phyloP scores from a whole-genome alignment of 2,329 filamentous ascomycete genomes.

The Fusarium torreyae region DNA sequence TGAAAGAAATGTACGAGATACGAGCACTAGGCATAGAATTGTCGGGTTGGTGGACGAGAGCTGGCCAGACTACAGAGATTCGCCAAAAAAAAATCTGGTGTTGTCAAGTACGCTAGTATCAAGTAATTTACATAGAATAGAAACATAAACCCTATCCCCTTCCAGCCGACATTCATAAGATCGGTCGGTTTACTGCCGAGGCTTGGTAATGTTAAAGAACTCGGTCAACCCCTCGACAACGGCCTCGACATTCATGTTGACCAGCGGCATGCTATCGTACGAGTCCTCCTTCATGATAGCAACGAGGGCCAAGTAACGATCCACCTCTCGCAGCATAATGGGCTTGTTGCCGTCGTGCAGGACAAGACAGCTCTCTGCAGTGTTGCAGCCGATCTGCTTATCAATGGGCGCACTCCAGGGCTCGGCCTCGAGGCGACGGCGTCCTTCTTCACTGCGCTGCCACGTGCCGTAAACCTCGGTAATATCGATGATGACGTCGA shows the following conservation, averaged over 20 bases:
- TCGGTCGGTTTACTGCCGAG: conserved; percentile 56
- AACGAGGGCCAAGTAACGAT: conserved; percentile 83
- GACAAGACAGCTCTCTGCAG: conserved; percentile 78
- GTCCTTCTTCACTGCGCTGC: conserved; percentile 69
- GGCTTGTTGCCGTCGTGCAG: conserved; percentile 75
- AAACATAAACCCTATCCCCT: background rate
- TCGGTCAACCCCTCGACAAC: conserved; percentile 84
- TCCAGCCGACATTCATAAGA: background rate
- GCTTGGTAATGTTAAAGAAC: conserved; percentile 82
- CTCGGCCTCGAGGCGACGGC: conserved; percentile 70
- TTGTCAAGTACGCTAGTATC: conserved; percentile 42
- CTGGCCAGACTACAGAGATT: background rate
- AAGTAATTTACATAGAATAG: conserved; percentile 43
- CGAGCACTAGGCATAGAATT: background rate
- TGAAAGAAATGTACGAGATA: background rate
- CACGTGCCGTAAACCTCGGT: conserved; percentile 93
- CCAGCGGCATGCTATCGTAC: conserved; percentile 85
- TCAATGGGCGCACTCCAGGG: conserved; percentile 74
- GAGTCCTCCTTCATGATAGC: conserved; percentile 90
- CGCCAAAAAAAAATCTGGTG: conserved; percentile 15
- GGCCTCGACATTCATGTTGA: conserved; percentile 89
- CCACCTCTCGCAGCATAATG: conserved; percentile 78
- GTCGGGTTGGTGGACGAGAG: background rate
- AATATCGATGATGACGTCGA: conserved; percentile 97
- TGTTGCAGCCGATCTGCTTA: conserved; percentile 76